Evolutionary conservation across 345 rosid species (phyloP).

Genomic region (Lepidium africanum): DNA sequence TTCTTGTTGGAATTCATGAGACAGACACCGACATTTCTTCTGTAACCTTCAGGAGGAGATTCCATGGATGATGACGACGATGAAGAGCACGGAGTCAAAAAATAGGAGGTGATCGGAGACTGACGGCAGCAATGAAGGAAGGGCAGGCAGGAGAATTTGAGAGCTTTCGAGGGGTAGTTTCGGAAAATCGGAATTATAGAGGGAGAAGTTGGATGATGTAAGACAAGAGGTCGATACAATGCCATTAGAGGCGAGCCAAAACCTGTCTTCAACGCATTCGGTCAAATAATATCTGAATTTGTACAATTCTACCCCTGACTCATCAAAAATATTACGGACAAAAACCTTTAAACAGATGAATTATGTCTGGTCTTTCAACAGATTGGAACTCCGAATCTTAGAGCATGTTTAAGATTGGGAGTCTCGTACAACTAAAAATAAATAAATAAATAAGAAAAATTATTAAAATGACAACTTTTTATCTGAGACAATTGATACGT

Average conservation of each 20-base stretch:
- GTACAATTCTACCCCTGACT: neutral
- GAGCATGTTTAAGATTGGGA: too few relatives aligned
- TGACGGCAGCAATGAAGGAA: constrained; percentile 18
- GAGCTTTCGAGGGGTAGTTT: constrained; percentile 22
- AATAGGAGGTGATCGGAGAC: constrained; percentile 6
- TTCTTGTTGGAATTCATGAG: constrained; percentile 75
- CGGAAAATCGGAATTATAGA: constrained; percentile 14
- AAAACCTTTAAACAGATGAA: too few relatives aligned
- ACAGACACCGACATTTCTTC: constrained; percentile 90
- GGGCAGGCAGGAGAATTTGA: constrained; percentile 26
- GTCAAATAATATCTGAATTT: neutral
- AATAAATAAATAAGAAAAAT: too few relatives aligned
- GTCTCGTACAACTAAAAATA: too few relatives aligned
- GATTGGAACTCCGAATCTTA: too few relatives aligned
- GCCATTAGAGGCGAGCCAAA: constrained; percentile 22
- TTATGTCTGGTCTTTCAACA: too few relatives aligned
- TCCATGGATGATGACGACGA: constrained; percentile 57
- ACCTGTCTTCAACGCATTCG: neutral
- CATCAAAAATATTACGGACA: neutral
- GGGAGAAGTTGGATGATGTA: constrained; percentile 3
- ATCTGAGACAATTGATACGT: too few relatives aligned
- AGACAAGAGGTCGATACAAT: constrained; percentile 23
- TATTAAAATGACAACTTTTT: too few relatives aligned
- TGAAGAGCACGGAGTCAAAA: constrained; percentile 16
- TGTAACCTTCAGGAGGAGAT: constrained; percentile 78